Evolutionary conservation across 805 yeast species (phyloP).

Genomic region (Yarrowia sp.): DNA sequence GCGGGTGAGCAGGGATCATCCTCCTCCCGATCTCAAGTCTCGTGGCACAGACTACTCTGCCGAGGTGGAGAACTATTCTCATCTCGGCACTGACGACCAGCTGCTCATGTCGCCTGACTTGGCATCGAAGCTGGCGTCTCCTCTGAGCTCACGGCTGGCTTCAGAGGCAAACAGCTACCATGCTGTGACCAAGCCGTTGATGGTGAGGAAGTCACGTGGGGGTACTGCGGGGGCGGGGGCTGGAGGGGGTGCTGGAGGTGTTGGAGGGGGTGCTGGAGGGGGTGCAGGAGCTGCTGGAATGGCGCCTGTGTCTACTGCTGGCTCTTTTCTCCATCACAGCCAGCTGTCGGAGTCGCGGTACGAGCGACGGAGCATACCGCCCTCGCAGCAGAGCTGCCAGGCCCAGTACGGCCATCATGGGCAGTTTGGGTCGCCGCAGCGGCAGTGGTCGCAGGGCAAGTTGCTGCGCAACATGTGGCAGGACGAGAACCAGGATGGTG

Average conservation of each 20-base stretch:
- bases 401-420: not conserved
- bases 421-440: no score
- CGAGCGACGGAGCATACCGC: not conserved
- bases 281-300: not conserved
- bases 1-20: not conserved
- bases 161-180: not conserved
- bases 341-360: not conserved
- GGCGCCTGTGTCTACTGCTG: not conserved
- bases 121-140: conserved; percentile 1
- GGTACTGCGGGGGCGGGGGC: no score
- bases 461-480: conserved; percentile 7
- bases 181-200: not conserved
- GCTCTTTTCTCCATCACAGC: not conserved
- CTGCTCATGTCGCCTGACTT: conserved; percentile 9
- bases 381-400: not conserved
- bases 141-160: not conserved
- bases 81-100: not conserved
- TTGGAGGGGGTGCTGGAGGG: not conserved
- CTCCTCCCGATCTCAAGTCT: not conserved
- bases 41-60: conserved; percentile 6
- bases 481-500: conserved; percentile 14
- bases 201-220: conserved; percentile 4
- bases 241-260: no score
- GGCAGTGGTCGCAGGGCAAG: not conserved
- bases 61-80: conserved; percentile 1